Evolutionary conservation across 1,284 basidiomycete genomes (phyloP), one percentile per base, ranked within the genome.

Genomic region (Cutaneotrichosporon cutaneum): DNA sequence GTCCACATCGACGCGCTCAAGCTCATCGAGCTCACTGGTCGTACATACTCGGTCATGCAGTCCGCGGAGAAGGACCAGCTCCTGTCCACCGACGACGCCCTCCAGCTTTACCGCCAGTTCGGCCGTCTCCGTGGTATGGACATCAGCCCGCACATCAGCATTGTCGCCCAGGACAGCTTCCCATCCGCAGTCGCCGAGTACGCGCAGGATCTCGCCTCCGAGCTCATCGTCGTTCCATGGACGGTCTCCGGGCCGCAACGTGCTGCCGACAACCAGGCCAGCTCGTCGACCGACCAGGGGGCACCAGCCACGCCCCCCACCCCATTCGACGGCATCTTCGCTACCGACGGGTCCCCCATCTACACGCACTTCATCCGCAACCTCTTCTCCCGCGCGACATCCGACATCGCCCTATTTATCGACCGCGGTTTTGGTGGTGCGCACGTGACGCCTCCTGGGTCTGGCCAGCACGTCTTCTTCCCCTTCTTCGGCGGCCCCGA

Each of bases 401-500:
- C 27, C 5, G 89, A 92, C 69, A 86, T 94, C 22, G 92, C 88
- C 2, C 79, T 96, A 32, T 91, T 92, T 72, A 85, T 95, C 53
- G 91, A 94, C 72, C 83, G 86, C 33, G 85, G 83, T 7, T 81
- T 83, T 60, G 79, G 81, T 50, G 72, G 62, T 65, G 56, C 71
- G 36, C 35, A 75, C 58, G 70, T 70, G 24, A 59, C 65, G 11
- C 70, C 72, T 10, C 64, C 61, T 10, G 77, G 75, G 2, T 64
- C 71, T 51, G 72, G 77, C 35, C 85, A 87, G 67, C 90, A 90
- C 68, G 77, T 94, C 56, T 88, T 94, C 80, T 76, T 95, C 42
- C 89, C 90, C 0, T 96, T 95, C 84, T 89, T 93, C 74, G 94
- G 93, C 55, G 94, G 94, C 0, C 88, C 91, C 0, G 94, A 97